Evolutionary conservation across 2,329 filamentous ascomycete species (phyloP).

Genomic region (Cytospora leucostoma): DNA sequence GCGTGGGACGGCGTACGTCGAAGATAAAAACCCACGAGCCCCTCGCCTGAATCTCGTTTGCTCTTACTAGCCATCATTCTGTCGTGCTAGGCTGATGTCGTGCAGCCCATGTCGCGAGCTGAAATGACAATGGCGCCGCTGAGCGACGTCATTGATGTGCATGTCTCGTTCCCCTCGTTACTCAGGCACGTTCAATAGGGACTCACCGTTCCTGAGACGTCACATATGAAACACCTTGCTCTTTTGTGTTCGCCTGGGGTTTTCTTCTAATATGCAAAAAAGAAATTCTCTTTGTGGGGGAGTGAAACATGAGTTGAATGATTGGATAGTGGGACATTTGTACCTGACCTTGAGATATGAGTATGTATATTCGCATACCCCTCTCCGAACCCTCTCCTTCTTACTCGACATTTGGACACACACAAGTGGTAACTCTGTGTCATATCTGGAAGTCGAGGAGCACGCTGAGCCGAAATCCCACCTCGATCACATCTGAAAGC

Average conservation of each 20-base stretch:
- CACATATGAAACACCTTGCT: not conserved
- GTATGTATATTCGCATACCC: too few species aligned
- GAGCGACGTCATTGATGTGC: conserved; percentile 16
- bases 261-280: not conserved
- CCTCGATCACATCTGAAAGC: too few species aligned
- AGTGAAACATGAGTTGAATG: not conserved
- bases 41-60: too few species aligned
- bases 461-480: too few species aligned
- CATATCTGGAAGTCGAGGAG: too few species aligned
- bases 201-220: not conserved
- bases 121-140: not conserved
- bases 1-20: not conserved
- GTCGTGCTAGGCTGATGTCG: not conserved
- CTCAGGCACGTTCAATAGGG: not conserved
- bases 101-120: conserved; percentile 8
- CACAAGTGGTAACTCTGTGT: too few species aligned
- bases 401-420: too few species aligned
- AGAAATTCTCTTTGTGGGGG: too few species aligned
- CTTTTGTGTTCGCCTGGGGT: not conserved
- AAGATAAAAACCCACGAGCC: not conserved
- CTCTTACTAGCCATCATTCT: conserved; percentile 8
- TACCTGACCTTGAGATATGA: too few species aligned
- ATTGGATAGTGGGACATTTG: not conserved
- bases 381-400: too few species aligned
- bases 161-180: conserved; percentile 6